phyloP scores from a whole-genome alignment of 2,329 filamentous ascomycete genomes.

The Pseudocercospora macadamiae region DNA sequence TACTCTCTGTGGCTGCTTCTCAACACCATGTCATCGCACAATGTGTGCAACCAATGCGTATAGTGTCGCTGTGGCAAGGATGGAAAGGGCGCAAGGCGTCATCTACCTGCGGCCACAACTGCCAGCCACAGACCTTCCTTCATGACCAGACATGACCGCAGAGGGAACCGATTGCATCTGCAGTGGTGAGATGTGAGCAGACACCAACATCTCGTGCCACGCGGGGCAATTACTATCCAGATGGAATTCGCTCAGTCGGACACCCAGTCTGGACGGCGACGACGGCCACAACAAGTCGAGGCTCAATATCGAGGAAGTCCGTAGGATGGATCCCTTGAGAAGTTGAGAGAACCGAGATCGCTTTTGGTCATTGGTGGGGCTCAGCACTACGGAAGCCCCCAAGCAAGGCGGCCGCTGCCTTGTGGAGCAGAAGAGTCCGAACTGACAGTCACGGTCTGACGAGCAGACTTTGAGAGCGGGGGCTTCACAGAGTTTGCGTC shows the following conservation, averaged over 20 bases:
- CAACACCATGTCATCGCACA: constrained; percentile 19
- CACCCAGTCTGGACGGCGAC: background rate
- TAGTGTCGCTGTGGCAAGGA: constrained; percentile 7
- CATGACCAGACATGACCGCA: constrained; percentile 10
- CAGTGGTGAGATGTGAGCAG: background rate
- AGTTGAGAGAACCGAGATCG: no score
- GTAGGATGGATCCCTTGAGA: background rate
- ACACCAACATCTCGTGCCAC: constrained; percentile 6
- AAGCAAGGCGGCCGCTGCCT: no score
- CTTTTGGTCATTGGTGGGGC: no score
- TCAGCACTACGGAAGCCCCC: no score
- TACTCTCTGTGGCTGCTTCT: constrained; percentile 10
- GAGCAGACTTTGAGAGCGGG: no score
- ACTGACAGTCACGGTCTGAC: no score
- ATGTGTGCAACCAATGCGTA: constrained; percentile 14
- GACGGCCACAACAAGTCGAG: background rate
- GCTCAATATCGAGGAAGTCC: constrained; percentile 1
- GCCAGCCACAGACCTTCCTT: constrained; percentile 17
- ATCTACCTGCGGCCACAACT: constrained; percentile 9
- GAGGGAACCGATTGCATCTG: constrained; percentile 11
- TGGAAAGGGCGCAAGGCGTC: constrained; percentile 9
- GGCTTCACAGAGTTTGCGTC: no score
- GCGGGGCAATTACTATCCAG: background rate
- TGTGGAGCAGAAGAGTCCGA: no score
- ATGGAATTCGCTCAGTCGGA: background rate